Evolutionary conservation across 2,329 filamentous ascomycete genomes (phyloP).

Genomic region (Nemania sp.): DNA sequence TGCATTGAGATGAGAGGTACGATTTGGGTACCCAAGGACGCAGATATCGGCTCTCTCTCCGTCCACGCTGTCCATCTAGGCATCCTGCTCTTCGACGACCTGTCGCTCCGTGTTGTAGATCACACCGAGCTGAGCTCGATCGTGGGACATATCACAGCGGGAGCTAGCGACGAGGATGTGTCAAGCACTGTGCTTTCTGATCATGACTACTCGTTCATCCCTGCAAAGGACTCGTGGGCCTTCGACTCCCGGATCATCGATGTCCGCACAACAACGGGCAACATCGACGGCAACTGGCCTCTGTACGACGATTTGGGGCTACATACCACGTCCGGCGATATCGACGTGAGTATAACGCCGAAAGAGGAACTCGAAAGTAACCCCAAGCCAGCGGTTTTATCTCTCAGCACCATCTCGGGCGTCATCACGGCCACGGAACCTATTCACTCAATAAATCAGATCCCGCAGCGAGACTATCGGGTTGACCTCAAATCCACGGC

Average conservation of each 20-base stretch:
- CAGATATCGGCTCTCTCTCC: constrained; percentile 43
- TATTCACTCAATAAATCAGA: constrained; percentile 34
- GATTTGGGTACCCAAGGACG: constrained; percentile 49
- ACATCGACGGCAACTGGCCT: constrained; percentile 53
- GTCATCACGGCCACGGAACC: constrained; percentile 47
- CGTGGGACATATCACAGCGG: constrained; percentile 45
- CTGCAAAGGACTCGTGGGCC: constrained; percentile 42
- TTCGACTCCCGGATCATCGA: constrained; percentile 49
- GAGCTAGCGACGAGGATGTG: constrained; percentile 34
- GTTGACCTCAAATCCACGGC: constrained; percentile 50
- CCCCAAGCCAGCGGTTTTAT: constrained; percentile 46
- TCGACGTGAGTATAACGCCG: constrained; percentile 47
- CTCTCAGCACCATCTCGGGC: constrained; percentile 50
- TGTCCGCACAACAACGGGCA: constrained; percentile 48
- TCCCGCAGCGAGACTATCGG: constrained; percentile 53
- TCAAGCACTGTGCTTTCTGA: background rate
- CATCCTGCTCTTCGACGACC: constrained; percentile 45
- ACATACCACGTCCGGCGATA: constrained; percentile 48
- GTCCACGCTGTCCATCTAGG: constrained; percentile 44
- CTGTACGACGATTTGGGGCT: constrained; percentile 53
- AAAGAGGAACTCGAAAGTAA: constrained; percentile 42
- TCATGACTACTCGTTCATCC: constrained; percentile 32
- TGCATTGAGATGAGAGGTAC: constrained; percentile 55
- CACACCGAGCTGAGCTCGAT: constrained; percentile 43
- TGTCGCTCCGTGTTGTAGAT: constrained; percentile 41